phyloP scores from a whole-genome alignment of 1,139 yeast species.

The Groenewaldozyma sp. region DNA sequence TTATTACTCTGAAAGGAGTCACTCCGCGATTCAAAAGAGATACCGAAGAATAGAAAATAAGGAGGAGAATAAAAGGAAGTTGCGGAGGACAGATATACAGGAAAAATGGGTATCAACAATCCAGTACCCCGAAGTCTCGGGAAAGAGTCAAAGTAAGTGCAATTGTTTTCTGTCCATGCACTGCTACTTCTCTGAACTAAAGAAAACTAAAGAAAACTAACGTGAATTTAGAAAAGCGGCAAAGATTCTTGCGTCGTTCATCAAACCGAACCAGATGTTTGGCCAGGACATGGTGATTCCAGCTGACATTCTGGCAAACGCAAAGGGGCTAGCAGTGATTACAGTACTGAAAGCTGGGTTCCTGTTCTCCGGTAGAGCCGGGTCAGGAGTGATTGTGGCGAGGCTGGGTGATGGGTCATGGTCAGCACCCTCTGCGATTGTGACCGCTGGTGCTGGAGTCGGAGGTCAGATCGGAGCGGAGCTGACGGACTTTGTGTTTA shows the following conservation, averaged over 20 bases:
- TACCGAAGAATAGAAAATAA: too few relatives aligned
- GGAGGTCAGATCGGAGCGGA: slow-evolving; percentile 98
- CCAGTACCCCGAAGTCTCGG: slow-evolving; percentile 89
- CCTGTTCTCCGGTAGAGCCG: slow-evolving; percentile 92
- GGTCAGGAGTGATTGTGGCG: slow-evolving; percentile 93
- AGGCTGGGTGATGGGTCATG: slow-evolving; percentile 87
- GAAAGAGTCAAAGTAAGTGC: slow-evolving; percentile 73
- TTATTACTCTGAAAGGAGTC: too few relatives aligned
- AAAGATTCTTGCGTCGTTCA: slow-evolving; percentile 75
- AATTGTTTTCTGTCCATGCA: background rate
- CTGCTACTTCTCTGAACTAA: background rate
- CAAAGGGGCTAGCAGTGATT: slow-evolving; percentile 84
- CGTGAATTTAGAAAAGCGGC: slow-evolving; percentile 69
- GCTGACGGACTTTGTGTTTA: slow-evolving; percentile 91
- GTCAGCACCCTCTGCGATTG: slow-evolving; percentile 98
- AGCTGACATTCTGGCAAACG: slow-evolving; percentile 76
- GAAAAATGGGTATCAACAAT: slow-evolving; percentile 71
- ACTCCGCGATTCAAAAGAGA: too few relatives aligned
- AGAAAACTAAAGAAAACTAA: background rate
- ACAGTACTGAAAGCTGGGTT: slow-evolving; percentile 98
- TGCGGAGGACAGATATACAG: background rate
- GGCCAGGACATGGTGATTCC: slow-evolving; percentile 89
- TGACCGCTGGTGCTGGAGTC: slow-evolving; percentile 97
- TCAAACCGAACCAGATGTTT: slow-evolving; percentile 90
- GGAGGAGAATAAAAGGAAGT: slow-evolving; percentile 1